These are phyloP conservation scores for Aspergillus quadricinctus DNA, from an alignment of 2,329 filamentous ascomycete species.

Conservation along the genomic window DNA sequence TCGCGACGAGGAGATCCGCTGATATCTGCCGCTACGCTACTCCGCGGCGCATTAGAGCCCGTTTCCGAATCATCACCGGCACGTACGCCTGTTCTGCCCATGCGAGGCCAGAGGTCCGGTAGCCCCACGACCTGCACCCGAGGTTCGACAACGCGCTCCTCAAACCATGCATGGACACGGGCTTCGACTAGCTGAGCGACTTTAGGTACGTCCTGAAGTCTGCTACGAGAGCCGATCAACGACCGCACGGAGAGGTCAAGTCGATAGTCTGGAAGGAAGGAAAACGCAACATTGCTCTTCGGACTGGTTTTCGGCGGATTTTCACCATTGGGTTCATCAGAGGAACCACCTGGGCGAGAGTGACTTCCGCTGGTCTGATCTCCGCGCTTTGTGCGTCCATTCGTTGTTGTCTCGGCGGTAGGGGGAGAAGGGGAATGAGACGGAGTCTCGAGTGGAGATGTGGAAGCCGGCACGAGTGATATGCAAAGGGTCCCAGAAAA, in stretches of 20 bases:
- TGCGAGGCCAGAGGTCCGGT: slow-evolving; percentile 59
- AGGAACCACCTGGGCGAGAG: neutral
- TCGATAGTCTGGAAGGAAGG: slow-evolving; percentile 66
- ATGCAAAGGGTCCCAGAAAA: slow-evolving; percentile 94
- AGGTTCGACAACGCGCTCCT: slow-evolving; percentile 62
- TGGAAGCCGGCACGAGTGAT: slow-evolving; percentile 74
- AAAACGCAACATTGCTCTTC: slow-evolving; percentile 84
- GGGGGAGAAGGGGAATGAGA: slow-evolving; percentile 28
- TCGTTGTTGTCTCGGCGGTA: slow-evolving; percentile 13
- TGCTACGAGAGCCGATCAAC: slow-evolving; percentile 58
- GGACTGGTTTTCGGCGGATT: slow-evolving; percentile 49
- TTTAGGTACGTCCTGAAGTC: slow-evolving; percentile 63
- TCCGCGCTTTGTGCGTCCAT: slow-evolving; percentile 2
- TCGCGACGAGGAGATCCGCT: slow-evolving; percentile 20
- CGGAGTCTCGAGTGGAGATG: slow-evolving; percentile 32
- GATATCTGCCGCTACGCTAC: slow-evolving; percentile 25
- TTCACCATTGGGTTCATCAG: slow-evolving; percentile 6
- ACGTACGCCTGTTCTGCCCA: slow-evolving; percentile 44
- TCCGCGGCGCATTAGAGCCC: slow-evolving; percentile 29
- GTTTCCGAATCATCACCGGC: slow-evolving; percentile 40
- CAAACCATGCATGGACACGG: slow-evolving; percentile 63
- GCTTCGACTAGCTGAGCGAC: slow-evolving; percentile 63
- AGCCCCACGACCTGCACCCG: slow-evolving; percentile 62
- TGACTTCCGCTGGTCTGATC: slow-evolving; percentile 11
- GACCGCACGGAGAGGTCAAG: slow-evolving; percentile 63